Conservation (phyloP, 352 stramenopile species). For the Chrysophaeum taylorii region DNA sequence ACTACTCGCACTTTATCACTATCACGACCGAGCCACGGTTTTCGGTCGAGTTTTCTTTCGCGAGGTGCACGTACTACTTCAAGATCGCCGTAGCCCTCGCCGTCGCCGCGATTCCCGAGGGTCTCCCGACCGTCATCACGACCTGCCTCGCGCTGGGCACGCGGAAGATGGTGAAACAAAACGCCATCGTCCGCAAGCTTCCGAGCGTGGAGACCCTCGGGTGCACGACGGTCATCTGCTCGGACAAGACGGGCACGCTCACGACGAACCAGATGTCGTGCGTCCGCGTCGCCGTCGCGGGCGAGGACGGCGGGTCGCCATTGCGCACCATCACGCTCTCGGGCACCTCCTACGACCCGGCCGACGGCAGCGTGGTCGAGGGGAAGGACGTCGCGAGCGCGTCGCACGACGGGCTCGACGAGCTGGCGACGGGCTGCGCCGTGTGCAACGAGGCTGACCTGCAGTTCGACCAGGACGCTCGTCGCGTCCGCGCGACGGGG, state of each 20-base stretch:
- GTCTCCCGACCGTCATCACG: conserved; percentile 88
- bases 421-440: conserved; percentile 28
- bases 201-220: conserved; percentile 76
- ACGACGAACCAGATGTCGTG: conserved; percentile 83
- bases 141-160: conserved; percentile 80
- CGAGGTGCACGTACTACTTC: conserved; percentile 68
- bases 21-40: too few species aligned
- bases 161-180: conserved; percentile 78
- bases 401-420: conserved; percentile 12
- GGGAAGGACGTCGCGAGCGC: conserved; percentile 17
- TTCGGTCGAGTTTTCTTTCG: conserved; percentile 24
- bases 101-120: conserved; percentile 92
- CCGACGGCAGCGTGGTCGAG: conserved; percentile 14
- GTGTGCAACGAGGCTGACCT: conserved; percentile 77
- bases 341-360: conserved; percentile 34
- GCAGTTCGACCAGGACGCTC: conserved; percentile 36
- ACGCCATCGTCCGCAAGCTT: conserved; percentile 74
- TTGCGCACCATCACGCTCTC: conserved; percentile 23
- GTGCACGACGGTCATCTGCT: conserved; percentile 79
- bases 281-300: conserved; percentile 25
- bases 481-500: conserved; percentile 69
- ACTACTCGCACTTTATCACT: conserved; percentile 36
- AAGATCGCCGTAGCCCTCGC: conserved; percentile 85
- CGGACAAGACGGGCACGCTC: conserved; percentile 73
- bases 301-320: conserved; percentile 8